Conservation (phyloP, 2,329 filamentous ascomycete species). For the Stemphylium vesicarium region DNA sequence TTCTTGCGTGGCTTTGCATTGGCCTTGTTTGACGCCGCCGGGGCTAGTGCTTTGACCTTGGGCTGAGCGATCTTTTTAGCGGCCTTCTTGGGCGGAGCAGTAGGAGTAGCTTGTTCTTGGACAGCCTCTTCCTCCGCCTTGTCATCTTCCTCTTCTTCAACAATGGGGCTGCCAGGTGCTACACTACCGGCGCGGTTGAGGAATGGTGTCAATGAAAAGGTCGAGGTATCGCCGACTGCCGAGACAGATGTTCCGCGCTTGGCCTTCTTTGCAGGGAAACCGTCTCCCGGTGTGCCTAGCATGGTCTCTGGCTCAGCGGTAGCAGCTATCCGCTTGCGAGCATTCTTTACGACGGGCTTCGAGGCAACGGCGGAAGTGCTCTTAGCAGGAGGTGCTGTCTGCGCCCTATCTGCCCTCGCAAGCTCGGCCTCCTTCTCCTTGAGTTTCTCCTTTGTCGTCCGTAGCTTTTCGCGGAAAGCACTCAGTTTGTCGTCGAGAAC, state of each 20-base stretch:
- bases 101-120: slow-evolving; percentile 38
- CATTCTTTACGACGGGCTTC: slow-evolving; percentile 48
- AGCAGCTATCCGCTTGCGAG: slow-evolving; percentile 51
- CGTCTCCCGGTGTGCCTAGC: slow-evolving; percentile 57
- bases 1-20: slow-evolving; percentile 55
- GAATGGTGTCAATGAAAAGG: slow-evolving; percentile 93
- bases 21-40: slow-evolving; percentile 53
- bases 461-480: slow-evolving; percentile 72
- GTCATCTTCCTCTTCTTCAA: slow-evolving; percentile 33
- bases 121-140: slow-evolving; percentile 36
- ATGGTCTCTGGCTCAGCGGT: slow-evolving; percentile 56
- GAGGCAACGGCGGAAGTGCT: slow-evolving; percentile 37
- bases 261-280: slow-evolving; percentile 54
- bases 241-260: slow-evolving; percentile 59
- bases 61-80: slow-evolving; percentile 34
- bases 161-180: slow-evolving; percentile 52
- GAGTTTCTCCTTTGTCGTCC: slow-evolving; percentile 72
- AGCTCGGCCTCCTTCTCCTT: slow-evolving; percentile 66
- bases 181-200: slow-evolving; percentile 75
- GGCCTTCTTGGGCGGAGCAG: slow-evolving; percentile 38
- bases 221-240: slow-evolving; percentile 81
- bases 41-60: slow-evolving; percentile 52
- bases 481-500: slow-evolving; percentile 74
- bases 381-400: slow-evolving; percentile 45
- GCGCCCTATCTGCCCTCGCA: slow-evolving; percentile 52